Conservation (phyloP, 208 protist genomes). For the Endotrypanum monterogeii region DNA sequence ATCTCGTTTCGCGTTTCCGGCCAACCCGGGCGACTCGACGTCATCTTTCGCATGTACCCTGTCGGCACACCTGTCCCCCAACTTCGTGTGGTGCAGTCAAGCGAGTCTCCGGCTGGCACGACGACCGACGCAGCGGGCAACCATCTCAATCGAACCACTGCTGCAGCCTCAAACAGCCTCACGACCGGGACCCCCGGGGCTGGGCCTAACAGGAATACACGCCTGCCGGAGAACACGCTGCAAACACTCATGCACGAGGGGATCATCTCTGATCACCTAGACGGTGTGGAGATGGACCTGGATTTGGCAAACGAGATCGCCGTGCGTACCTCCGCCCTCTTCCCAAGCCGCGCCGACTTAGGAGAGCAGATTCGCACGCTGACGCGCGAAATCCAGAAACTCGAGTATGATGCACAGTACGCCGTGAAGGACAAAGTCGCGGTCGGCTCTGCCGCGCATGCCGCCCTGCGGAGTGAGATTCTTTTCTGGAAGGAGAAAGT, state of each 20-base stretch:
- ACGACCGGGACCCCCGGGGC: constrained; percentile 4
- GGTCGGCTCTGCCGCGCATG: constrained; percentile 57
- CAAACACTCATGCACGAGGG: constrained; percentile 64
- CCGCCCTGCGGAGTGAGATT: constrained; percentile 68
- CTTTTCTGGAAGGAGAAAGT: constrained; percentile 70
- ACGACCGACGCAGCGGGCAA: constrained; percentile 5
- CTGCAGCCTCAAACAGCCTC: not conserved
- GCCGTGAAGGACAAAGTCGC: constrained; percentile 76
- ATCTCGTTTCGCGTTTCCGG: constrained; percentile 83
- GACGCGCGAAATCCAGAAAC: constrained; percentile 70
- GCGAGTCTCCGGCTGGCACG: constrained; percentile 7
- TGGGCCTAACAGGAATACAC: constrained; percentile 40
- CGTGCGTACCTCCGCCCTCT: constrained; percentile 67
- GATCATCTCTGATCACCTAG: constrained; percentile 49
- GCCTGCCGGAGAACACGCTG: constrained; percentile 58
- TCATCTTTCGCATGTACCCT: constrained; percentile 89
- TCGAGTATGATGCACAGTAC: constrained; percentile 89
- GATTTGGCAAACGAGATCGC: constrained; percentile 85
- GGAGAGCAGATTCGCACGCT: constrained; percentile 57
- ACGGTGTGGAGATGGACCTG: constrained; percentile 72
- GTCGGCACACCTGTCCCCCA: constrained; percentile 60
- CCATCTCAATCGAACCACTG: not conserved
- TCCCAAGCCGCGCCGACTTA: constrained; percentile 67
- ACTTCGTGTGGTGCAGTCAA: constrained; percentile 27
- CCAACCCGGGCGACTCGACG: constrained; percentile 71